These are phyloP conservation scores for Madurella mycetomatis DNA, from an alignment of 2,329 filamentous ascomycete species.

Conservation along the genomic window DNA sequence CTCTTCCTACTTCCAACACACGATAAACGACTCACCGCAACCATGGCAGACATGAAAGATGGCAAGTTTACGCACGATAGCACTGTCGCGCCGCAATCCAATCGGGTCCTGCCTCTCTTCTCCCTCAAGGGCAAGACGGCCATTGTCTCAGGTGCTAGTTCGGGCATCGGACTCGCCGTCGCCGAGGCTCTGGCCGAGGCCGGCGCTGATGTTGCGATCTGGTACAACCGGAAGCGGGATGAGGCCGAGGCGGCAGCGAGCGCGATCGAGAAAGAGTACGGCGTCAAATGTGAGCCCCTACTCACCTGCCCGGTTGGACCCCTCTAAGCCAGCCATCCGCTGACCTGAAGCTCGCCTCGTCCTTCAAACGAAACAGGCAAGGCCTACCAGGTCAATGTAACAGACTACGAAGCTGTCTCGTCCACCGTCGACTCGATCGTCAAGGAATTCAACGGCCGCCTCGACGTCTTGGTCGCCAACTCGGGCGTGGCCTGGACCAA, in stretches of 20 bases:
- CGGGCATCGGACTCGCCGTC: constrained; percentile 62
- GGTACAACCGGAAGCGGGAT: constrained; percentile 67
- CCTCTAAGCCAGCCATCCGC: background rate
- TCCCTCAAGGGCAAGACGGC: constrained; percentile 66
- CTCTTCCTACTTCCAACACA: background rate
- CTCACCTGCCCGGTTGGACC: no score
- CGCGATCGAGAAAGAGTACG: constrained; percentile 60
- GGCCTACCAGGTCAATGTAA: constrained; percentile 60
- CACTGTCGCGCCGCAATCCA: constrained; percentile 43
- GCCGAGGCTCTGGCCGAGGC: constrained; percentile 64
- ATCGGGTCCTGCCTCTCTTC: constrained; percentile 60
- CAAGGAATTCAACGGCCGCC: constrained; percentile 65
- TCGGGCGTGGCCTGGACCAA: constrained; percentile 71
- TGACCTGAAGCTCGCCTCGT: background rate
- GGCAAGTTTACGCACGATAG: constrained; percentile 56
- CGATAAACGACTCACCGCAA: constrained; percentile 7
- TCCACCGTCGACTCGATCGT: constrained; percentile 49
- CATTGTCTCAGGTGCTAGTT: constrained; percentile 63
- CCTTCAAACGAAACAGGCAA: constrained; percentile 39
- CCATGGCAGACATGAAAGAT: constrained; percentile 39
- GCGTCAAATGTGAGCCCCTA: constrained; percentile 55
- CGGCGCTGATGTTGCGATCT: constrained; percentile 67
- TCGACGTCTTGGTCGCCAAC: constrained; percentile 78
- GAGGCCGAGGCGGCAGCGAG: constrained; percentile 58
- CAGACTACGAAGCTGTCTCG: constrained; percentile 48